These are phyloP conservation scores for Botrytis cinerea DNA, from an alignment of 2,329 filamentous ascomycete genomes.

Conservation along the genomic window DNA sequence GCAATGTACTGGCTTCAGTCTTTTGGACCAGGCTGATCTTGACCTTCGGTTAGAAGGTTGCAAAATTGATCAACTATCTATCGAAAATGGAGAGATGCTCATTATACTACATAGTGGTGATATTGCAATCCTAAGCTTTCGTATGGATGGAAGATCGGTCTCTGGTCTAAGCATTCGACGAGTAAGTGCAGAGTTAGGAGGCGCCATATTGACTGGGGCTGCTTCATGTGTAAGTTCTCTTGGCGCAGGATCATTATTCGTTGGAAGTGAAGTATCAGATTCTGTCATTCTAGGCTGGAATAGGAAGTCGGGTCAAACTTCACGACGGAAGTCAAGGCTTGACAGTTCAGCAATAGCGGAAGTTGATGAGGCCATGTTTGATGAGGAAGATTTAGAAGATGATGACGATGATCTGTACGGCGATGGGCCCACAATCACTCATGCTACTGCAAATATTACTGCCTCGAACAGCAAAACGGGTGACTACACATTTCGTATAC, in stretches of 20 bases:
- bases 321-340: slow-evolving; percentile 63
- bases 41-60: slow-evolving; percentile 80
- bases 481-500: slow-evolving; percentile 71
- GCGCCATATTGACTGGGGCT: slow-evolving; percentile 59
- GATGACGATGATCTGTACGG: slow-evolving; percentile 65
- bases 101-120: slow-evolving; percentile 75
- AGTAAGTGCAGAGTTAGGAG: slow-evolving; percentile 64
- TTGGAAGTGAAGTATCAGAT: slow-evolving; percentile 82
- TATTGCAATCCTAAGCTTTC: slow-evolving; percentile 76
- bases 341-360: slow-evolving; percentile 50
- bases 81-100: slow-evolving; percentile 80
- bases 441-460: slow-evolving; percentile 43
- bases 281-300: slow-evolving; percentile 82
- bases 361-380: slow-evolving; percentile 56
- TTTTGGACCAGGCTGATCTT: slow-evolving; percentile 83
- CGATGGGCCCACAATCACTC: slow-evolving; percentile 51
- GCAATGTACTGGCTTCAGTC: slow-evolving; percentile 77
- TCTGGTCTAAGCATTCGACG: slow-evolving; percentile 77
- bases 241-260: slow-evolving; percentile 70
- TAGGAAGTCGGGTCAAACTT: slow-evolving; percentile 60
- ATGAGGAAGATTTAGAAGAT: slow-evolving; percentile 52
- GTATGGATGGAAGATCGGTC: slow-evolving; percentile 86
- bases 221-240: slow-evolving; percentile 72
- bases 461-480: slow-evolving; percentile 52
- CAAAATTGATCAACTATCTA: slow-evolving; percentile 72